phyloP scores from a whole-genome alignment of 169 alveolate genomes.

The Eimeria brunetti region DNA sequence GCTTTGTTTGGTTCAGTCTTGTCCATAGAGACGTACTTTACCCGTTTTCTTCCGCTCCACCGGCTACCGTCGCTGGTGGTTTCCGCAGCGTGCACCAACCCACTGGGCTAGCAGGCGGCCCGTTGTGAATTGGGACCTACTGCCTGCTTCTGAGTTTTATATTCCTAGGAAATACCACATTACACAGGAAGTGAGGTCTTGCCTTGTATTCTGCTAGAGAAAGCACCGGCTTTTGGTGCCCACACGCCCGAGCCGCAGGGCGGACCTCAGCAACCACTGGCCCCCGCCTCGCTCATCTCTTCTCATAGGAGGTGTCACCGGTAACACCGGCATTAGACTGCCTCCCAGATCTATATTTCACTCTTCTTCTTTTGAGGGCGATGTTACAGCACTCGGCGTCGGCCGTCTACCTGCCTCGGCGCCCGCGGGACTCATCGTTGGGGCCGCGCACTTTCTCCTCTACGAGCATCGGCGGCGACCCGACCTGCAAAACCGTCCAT shows the following conservation, averaged over 20 bases:
- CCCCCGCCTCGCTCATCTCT: constrained; percentile 23
- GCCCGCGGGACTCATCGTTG: constrained; percentile 39
- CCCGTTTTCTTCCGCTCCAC: not conserved
- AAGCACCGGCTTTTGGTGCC: constrained; percentile 15
- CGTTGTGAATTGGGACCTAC: not conserved
- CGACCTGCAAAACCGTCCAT: not conserved
- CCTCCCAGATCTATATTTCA: not conserved
- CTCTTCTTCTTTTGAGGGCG: not conserved
- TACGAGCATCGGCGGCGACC: constrained; percentile 10
- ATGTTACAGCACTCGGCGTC: constrained; percentile 60
- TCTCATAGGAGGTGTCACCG: not conserved
- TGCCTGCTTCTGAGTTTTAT: constrained; percentile 13
- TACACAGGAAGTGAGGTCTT: not conserved
- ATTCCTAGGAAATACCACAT: not conserved
- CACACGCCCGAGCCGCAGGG: constrained; percentile 26
- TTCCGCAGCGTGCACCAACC: constrained; percentile 32
- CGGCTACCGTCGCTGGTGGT: not conserved
- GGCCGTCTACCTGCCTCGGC: constrained; percentile 64
- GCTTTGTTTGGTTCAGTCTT: not conserved
- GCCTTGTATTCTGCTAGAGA: not conserved
- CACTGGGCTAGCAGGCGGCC: constrained; percentile 52
- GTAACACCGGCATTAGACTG: not conserved
- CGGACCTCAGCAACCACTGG: constrained; percentile 23
- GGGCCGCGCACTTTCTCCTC: constrained; percentile 61
- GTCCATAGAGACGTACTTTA: not conserved